Conservation (phyloP, 2,329 filamentous ascomycete genomes). For the Colletotrichum camelliae region DNA sequence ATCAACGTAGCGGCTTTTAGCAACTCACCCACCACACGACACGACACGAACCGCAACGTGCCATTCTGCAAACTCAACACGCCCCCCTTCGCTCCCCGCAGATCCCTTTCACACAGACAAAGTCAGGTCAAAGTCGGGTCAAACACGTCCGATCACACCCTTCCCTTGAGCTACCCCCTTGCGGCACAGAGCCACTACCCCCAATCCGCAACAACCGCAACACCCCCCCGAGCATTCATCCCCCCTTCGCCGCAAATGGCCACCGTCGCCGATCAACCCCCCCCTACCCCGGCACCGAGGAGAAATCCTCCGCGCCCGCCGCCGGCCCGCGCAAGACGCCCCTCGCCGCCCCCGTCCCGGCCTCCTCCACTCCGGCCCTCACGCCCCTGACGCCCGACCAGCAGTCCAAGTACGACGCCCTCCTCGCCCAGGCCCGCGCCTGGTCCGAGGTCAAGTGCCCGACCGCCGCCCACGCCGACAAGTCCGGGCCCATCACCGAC, state of each 20-base stretch:
- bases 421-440: slow-evolving; percentile 72
- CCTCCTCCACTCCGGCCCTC: slow-evolving; percentile 60
- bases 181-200: neutral
- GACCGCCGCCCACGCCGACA: slow-evolving; percentile 56
- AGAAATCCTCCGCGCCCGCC: neutral
- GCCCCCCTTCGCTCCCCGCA: neutral
- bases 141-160: neutral
- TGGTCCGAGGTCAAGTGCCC: slow-evolving; percentile 70
- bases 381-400: slow-evolving; percentile 76
- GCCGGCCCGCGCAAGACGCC: slow-evolving; percentile 52
- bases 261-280: slow-evolving; percentile 13
- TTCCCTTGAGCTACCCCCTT: neutral
- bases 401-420: slow-evolving; percentile 77
- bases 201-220: neutral
- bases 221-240: neutral
- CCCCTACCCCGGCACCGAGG: neutral
- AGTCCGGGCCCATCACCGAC: slow-evolving; percentile 72
- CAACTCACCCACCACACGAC: neutral
- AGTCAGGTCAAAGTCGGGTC: neutral
- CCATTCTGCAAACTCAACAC: neutral
- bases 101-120: neutral
- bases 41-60: neutral
- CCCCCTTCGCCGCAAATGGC: neutral
- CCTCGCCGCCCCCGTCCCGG: slow-evolving; percentile 61
- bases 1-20: neutral